Conservation (phyloP, 2,329 filamentous ascomycete genomes). For the Cercospora nicotianae region DNA sequence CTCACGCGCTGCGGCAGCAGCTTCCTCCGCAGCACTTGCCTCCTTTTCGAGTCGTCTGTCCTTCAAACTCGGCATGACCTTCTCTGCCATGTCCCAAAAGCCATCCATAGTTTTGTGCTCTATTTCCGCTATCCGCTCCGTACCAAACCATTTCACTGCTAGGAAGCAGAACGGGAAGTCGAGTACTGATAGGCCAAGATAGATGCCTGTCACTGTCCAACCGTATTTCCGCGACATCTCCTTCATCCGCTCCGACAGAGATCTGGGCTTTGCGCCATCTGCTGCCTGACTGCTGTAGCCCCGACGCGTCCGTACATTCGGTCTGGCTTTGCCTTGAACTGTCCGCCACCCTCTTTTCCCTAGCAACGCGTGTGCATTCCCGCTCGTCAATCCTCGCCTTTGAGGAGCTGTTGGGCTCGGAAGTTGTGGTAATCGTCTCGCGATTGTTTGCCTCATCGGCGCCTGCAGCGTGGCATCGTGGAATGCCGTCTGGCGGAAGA, state of each 20-base stretch:
- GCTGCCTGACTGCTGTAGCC: conserved; percentile 36
- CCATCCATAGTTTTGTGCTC: conserved; percentile 68
- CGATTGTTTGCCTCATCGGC: conserved; percentile 16
- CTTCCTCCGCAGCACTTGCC: conserved; percentile 17
- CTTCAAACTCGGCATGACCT: conserved; percentile 54
- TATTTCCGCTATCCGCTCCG: conserved; percentile 75
- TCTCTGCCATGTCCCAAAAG: conserved; percentile 60
- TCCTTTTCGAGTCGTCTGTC: conserved; percentile 26
- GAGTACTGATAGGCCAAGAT: conserved; percentile 75
- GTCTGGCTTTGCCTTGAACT: conserved; percentile 17
- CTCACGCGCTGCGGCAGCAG: conserved; percentile 47
- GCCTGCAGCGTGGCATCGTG: conserved; percentile 14
- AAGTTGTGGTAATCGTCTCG: conserved; percentile 13
- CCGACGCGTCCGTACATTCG: conserved; percentile 37
- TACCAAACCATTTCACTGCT: conserved; percentile 77
- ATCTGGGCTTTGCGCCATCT: conserved; percentile 27
- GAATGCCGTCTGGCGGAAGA: conserved; percentile 19
- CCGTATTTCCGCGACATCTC: conserved; percentile 90
- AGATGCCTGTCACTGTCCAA: conserved; percentile 90
- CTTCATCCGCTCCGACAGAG: conserved; percentile 66
- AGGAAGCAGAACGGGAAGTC: conserved; percentile 97
- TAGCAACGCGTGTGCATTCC: conserved; percentile 9
- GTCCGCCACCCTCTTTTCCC: conserved; percentile 23
- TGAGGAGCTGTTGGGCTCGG: conserved; percentile 10
- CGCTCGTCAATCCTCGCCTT: conserved; percentile 18